Evolutionary conservation across 306 rosid genomes (phyloP), one percentile per base, ranked within the genome.

Genomic region (Quercus parvula): DNA sequence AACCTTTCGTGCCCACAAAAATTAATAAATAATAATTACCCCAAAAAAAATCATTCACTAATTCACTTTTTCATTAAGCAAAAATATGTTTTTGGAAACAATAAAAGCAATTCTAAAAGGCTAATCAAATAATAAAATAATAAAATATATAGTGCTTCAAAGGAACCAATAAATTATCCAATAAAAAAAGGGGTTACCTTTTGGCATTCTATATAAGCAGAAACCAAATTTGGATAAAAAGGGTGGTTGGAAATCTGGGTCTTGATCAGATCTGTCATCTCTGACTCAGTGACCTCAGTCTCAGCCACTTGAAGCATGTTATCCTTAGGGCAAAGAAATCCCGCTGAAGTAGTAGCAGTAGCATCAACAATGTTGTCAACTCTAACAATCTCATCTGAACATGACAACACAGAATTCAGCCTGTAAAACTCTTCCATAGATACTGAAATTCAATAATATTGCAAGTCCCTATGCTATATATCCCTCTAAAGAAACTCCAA

Each of bases 171-270:
- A 35, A 35, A 67, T 67, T 35, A 67, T 35, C 6, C 4, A 8
- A 10, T 19, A 18, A 68, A 33, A 35, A 15, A 68, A 68, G 17
- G 5, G 51, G 52, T 1, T 33, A 89, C 98, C 95, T 94, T 90
- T 82, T 88, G 91, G 85, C 96, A 90, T 74, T 90, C 87, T 14
- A 92, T 74, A 80, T 84, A 89, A 18, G 97, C 97, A 75, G 93
- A 85, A 3, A 92, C 61, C 63, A 94, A 83, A 80, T 88, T 83
- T 25, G 94, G 87, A 79, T 85, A 92, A 61, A 86, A 89, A 74
- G 98, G 98, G 24, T 94, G 98, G 78, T 72, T 83, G 55, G 89
- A 88, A 77, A 94, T 94, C 88, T 88, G 96, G 78, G 82, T 57
- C 81, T 94, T 94, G 71, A 90, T 64, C 25, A 78, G 87, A 82